These are phyloP conservation scores for Hymenoscyphus infarciens DNA, from an alignment of 2,329 filamentous ascomycete species.

Conservation along the genomic window DNA sequence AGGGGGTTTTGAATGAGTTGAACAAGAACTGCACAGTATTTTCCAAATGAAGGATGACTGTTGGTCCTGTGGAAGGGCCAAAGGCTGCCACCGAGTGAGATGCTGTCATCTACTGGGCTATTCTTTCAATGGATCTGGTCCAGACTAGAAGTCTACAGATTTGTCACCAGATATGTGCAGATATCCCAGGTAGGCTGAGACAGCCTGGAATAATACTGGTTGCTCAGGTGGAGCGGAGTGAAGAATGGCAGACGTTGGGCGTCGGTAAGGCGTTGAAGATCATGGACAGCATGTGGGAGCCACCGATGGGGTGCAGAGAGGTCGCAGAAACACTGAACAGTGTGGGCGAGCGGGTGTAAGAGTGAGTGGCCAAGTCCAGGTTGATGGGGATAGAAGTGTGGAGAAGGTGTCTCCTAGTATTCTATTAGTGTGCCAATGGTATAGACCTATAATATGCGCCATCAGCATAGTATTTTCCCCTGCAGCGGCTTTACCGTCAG, in stretches of 20 bases:
- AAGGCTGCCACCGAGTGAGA: background rate
- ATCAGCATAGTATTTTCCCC: conserved; percentile 1
- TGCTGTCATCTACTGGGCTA: background rate
- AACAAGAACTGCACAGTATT: background rate
- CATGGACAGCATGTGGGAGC: background rate
- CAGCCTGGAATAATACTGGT: background rate
- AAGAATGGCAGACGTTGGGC: conserved; percentile 2
- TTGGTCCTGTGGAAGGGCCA: background rate
- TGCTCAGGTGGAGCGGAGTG: background rate
- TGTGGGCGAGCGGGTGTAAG: background rate
- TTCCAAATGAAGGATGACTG: background rate
- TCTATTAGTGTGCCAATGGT: background rate
- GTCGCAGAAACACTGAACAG: background rate
- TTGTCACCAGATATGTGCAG: background rate
- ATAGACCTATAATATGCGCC: conserved; percentile 2
- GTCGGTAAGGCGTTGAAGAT: conserved; percentile 2
- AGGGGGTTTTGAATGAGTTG: background rate
- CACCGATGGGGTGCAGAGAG: conserved; percentile 1
- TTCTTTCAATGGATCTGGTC: background rate
- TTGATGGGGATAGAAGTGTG: conserved; percentile 2
- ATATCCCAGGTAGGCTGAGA: background rate
- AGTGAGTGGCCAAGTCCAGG: conserved; percentile 1
- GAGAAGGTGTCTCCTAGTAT: background rate
- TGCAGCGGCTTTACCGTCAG: conserved; percentile 5
- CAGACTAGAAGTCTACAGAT: background rate